phyloP scores from a whole-genome alignment of 2,329 filamentous ascomycete species.

The Aaosphaeria pasadenensis region DNA sequence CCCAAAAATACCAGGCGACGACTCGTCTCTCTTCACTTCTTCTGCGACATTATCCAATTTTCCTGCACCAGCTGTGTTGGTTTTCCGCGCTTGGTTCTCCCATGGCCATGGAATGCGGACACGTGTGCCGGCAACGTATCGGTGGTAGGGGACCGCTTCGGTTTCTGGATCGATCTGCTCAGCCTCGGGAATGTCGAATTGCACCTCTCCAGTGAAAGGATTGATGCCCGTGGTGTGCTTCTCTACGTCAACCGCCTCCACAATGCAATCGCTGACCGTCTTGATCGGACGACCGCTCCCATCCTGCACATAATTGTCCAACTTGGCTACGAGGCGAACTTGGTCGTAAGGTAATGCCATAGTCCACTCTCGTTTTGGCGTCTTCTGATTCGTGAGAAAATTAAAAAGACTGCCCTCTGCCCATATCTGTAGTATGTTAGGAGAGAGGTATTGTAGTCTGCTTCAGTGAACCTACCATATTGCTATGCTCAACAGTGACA shows the following conservation, averaged over 20 bases:
- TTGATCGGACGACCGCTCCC: conserved; percentile 52
- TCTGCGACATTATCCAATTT: conserved; percentile 10
- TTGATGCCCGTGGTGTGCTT: conserved; percentile 28
- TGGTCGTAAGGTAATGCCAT: conserved; percentile 63
- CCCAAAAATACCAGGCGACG: neutral
- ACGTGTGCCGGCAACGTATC: conserved; percentile 34
- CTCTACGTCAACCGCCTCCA: conserved; percentile 30
- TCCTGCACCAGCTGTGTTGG: conserved; percentile 2
- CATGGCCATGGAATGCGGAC: conserved; percentile 30
- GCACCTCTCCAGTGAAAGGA: conserved; percentile 5
- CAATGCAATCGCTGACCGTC: conserved; percentile 53
- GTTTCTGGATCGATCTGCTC: conserved; percentile 29
- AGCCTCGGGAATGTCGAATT: conserved; percentile 18
- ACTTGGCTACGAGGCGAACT: conserved; percentile 71
- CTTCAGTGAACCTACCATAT: conserved; percentile 29
- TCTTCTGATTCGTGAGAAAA: neutral
- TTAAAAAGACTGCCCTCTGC: neutral
- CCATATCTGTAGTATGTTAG: neutral
- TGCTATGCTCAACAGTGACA: conserved; percentile 38
- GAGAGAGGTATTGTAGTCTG: neutral
- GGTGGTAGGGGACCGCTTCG: conserved; percentile 27
- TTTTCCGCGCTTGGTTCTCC: conserved; percentile 11
- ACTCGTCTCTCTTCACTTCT: neutral
- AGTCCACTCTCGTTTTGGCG: neutral
- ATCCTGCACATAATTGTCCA: conserved; percentile 48